These are phyloP conservation scores for Aquilaria malaccensis DNA, from an alignment of 345 rosid species.

Conservation along the genomic window DNA sequence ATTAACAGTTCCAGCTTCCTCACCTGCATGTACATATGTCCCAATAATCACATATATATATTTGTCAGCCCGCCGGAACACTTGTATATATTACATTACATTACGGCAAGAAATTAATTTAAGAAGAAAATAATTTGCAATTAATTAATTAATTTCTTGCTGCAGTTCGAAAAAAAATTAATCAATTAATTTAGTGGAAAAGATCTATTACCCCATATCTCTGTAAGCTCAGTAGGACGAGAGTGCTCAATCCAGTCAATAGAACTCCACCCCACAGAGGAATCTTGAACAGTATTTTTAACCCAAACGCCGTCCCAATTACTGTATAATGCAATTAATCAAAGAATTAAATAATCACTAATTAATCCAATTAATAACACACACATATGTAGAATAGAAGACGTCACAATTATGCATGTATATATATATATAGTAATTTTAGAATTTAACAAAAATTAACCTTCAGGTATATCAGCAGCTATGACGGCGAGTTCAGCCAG, in stretches of 20 bases:
- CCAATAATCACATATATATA: too few species aligned
- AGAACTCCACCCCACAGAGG: slow-evolving; percentile 59
- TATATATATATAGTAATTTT: not conserved
- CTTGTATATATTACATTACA: too few species aligned
- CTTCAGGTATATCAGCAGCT: slow-evolving; percentile 81
- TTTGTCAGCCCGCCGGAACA: too few species aligned
- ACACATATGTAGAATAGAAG: not conserved
- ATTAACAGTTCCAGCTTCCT: slow-evolving; percentile 42
- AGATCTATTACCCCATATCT: slow-evolving; percentile 40
- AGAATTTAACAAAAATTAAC: slow-evolving; percentile 12
- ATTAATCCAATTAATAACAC: too few species aligned
- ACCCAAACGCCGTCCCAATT: slow-evolving; percentile 59
- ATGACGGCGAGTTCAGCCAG: slow-evolving; percentile 62
- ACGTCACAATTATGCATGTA: not conserved
- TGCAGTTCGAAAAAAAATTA: too few species aligned
- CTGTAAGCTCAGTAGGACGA: slow-evolving; percentile 53
- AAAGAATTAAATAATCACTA: not conserved
- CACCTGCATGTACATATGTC: slow-evolving; percentile 16
- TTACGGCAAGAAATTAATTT: too few species aligned
- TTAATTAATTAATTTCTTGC: too few species aligned
- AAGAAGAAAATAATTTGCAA: too few species aligned
- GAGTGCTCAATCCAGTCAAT: slow-evolving; percentile 48
- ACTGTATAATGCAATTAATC: slow-evolving; percentile 21
- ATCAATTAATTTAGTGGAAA: not conserved
- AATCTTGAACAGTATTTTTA: slow-evolving; percentile 42